Conservation (phyloP, 805 yeast genomes). For the Spathaspora girioi region DNA sequence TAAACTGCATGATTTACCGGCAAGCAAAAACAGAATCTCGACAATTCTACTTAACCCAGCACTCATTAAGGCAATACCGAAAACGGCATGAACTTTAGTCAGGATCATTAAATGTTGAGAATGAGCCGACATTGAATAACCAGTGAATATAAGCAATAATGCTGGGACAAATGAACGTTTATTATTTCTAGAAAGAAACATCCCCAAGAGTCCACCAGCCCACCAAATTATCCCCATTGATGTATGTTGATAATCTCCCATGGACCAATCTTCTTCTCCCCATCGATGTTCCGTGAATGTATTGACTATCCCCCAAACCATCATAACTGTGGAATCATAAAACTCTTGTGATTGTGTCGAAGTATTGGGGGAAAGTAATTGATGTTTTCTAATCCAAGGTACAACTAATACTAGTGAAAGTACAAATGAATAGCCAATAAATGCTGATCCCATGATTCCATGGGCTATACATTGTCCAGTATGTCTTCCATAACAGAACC, state of each 20-base stretch:
- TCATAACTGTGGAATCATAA: slow-evolving; percentile 77
- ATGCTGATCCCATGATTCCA: slow-evolving; percentile 94
- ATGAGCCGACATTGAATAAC: slow-evolving; percentile 93
- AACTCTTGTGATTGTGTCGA: slow-evolving; percentile 63
- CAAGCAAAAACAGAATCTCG: slow-evolving; percentile 75
- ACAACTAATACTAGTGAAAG: slow-evolving; percentile 62
- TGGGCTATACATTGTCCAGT: slow-evolving; percentile 97
- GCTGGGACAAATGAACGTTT: slow-evolving; percentile 80
- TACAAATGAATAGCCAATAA: slow-evolving; percentile 74
- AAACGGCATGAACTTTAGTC: slow-evolving; percentile 83
- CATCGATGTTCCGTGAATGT: slow-evolving; percentile 96
- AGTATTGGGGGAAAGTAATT: slow-evolving; percentile 14
- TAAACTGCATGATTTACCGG: slow-evolving; percentile 46
- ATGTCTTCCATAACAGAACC: slow-evolving; percentile 79
- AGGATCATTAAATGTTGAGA: slow-evolving; percentile 71
- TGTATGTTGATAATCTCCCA: slow-evolving; percentile 93
- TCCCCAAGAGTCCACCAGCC: slow-evolving; percentile 87
- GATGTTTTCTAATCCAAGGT: slow-evolving; percentile 67
- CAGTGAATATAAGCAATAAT: slow-evolving; percentile 77
- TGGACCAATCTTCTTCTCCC: slow-evolving; percentile 86
- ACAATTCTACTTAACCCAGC: slow-evolving; percentile 76
- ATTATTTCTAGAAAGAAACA: slow-evolving; percentile 57
- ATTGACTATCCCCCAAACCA: slow-evolving; percentile 87
- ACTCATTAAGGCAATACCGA: slow-evolving; percentile 74
- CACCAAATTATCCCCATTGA: slow-evolving; percentile 97